Conservation (phyloP, 2,329 filamentous ascomycete genomes). For the Fusarium citri region DNA sequence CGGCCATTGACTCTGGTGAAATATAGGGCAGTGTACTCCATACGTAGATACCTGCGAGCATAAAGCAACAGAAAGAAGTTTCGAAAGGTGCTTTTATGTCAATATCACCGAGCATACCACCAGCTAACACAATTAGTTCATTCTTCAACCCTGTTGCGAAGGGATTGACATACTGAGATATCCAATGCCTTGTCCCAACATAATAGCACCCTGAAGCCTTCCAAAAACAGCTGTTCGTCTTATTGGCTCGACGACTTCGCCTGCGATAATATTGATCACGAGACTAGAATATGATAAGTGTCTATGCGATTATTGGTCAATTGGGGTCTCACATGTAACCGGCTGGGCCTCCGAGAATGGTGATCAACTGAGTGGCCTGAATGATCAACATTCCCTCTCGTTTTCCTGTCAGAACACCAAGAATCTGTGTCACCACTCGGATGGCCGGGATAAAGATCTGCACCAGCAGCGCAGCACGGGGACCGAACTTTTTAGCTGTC, state of each 20-base stretch:
- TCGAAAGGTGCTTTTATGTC: constrained; percentile 74
- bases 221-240: constrained; percentile 74
- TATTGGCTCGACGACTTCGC: constrained; percentile 70
- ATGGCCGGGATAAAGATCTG: constrained; percentile 74
- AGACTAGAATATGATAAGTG: constrained; percentile 53
- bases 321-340: constrained; percentile 66
- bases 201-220: constrained; percentile 72
- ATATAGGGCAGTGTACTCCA: constrained; percentile 62
- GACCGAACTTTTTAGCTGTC: constrained; percentile 73
- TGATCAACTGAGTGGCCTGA: constrained; percentile 75
- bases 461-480: constrained; percentile 70
- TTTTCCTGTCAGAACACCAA: constrained; percentile 73
- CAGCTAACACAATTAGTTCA: constrained; percentile 54
- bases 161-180: constrained; percentile 61
- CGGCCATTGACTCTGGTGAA: constrained; percentile 55
- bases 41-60: constrained; percentile 57
- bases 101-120: constrained; percentile 74
- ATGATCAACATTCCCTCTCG: constrained; percentile 73
- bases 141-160: accelerated
- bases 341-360: constrained; percentile 73
- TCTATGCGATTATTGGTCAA: accelerated
- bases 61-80: constrained; percentile 69
- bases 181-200: constrained; percentile 73
- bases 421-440: constrained; percentile 71
- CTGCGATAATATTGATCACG: constrained; percentile 74